These are phyloP conservation scores for Mycena belliarum DNA, from an alignment of 768 basidiomycete species.

Conservation along the genomic window DNA sequence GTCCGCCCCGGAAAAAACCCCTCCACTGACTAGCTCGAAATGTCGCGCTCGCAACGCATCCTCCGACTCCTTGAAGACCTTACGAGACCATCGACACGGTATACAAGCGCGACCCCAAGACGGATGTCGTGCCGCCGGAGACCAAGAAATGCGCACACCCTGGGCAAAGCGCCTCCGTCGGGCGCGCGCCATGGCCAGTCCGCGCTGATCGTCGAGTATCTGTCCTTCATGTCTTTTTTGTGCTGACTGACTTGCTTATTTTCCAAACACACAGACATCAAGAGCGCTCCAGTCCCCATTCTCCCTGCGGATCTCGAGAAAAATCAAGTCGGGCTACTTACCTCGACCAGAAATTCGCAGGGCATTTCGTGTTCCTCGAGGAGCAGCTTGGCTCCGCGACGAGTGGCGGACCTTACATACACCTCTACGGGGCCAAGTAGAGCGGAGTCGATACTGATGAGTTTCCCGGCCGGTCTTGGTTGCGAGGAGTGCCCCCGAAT, in stretches of 20 bases:
- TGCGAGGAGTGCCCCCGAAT: not conserved
- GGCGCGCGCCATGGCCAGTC: conserved; percentile 38
- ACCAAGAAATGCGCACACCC: conserved; percentile 32
- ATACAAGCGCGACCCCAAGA: conserved; percentile 28
- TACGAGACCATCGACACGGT: conserved; percentile 39
- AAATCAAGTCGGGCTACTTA: conserved; percentile 2
- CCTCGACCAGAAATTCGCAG: conserved; percentile 3
- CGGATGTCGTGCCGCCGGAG: conserved; percentile 29
- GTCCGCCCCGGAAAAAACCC: too few species aligned
- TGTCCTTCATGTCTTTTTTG: not conserved
- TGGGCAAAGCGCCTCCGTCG: conserved; percentile 40
- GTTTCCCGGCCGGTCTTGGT: not conserved
- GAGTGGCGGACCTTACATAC: conserved; percentile 14
- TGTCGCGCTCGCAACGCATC: conserved; percentile 37
- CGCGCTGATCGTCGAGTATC: conserved; percentile 31
- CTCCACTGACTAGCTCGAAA: conserved; percentile 40
- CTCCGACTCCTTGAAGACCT: conserved; percentile 47
- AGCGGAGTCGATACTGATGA: conserved; percentile 18
- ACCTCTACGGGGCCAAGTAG: conserved; percentile 10
- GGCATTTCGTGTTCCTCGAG: conserved; percentile 18
- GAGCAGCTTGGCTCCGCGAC: conserved; percentile 16
- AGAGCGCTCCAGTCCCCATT: conserved; percentile 14
- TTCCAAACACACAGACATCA: conserved; percentile 3
- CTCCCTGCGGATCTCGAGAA: conserved; percentile 11
- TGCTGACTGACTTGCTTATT: not conserved